Conservation (phyloP, 2,329 filamentous ascomycete species). For the Lasiodiplodia hormozganensis region DNA sequence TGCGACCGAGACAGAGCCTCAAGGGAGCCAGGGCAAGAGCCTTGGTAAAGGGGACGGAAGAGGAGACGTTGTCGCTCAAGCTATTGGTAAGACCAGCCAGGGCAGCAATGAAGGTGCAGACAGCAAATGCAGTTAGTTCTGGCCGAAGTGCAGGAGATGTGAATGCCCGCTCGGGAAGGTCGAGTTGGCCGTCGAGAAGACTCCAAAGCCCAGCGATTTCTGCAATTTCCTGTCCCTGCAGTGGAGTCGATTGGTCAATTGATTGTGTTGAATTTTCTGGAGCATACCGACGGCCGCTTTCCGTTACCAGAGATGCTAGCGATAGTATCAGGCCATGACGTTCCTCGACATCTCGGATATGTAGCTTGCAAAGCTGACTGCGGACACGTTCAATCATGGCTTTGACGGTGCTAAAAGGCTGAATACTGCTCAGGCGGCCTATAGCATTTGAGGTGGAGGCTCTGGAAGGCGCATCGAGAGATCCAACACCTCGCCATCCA, state of each 20-base stretch:
- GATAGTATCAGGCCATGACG: constrained; percentile 71
- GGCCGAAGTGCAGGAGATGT: constrained; percentile 60
- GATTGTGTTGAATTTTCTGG: background rate
- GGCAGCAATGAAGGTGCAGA: constrained; percentile 59
- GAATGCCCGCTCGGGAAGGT: constrained; percentile 48
- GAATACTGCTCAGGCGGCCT: constrained; percentile 61
- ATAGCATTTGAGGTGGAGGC: constrained; percentile 74
- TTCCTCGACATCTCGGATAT: constrained; percentile 69
- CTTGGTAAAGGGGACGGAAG: constrained; percentile 1
- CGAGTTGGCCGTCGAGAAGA: constrained; percentile 40
- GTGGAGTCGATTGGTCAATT: background rate
- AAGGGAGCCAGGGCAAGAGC: constrained; percentile 32
- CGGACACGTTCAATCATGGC: constrained; percentile 53
- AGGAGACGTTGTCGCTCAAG: background rate
- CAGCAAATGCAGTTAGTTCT: constrained; percentile 69
- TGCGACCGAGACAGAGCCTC: constrained; percentile 43
- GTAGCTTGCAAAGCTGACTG: constrained; percentile 55
- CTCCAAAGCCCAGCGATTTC: constrained; percentile 35
- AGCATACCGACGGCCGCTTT: constrained; percentile 10
- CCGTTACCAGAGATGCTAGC: constrained; percentile 60
- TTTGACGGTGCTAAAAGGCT: constrained; percentile 41
- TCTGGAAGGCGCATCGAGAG: constrained; percentile 76
- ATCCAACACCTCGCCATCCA: constrained; percentile 87
- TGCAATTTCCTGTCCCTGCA: constrained; percentile 27
- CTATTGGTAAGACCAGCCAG: constrained; percentile 47